Base-by-base conservation (phyloP, 148 eudicot genomes). In the Bassia scoparia region DNA sequence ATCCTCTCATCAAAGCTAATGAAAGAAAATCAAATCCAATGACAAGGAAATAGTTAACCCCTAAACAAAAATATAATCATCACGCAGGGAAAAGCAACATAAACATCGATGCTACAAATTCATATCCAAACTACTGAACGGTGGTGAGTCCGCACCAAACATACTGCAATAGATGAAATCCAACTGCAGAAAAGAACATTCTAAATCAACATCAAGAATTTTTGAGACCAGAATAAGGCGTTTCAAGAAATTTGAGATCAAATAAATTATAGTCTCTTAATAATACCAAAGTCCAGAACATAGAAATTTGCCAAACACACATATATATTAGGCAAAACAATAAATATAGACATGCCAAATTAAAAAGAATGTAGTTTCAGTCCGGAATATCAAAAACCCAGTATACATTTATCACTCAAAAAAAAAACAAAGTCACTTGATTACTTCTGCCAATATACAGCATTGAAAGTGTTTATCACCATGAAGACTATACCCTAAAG, bases 131-230 rank as follows among this genome's bases (percentile, higher is more conserved):
- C 91, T 80, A 90, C 92, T 63, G 94, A 87, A 52, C 99, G 90
- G 58, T 89, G 96, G 78, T 89, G 97, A 79, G 80, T 72, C 99
- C 99, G 99, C 97, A 83, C 99, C 96, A 95, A 31, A 95, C 94
- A 80, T 95, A 95, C 99, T 27, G 99, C 97, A 74, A n/a, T 95
- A 95, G 62, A 95, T 95, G 81, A 95, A 95, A 81, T 95, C 99
- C 99, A 95, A 81, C 99, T 95, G 85, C 81, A 56, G 73, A 54
- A 50, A 31, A 64, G 46, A 73, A 16, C n/a, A n/a, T 60, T 49
- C 58, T 76, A 5, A 76, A 74, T 41, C 46, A 41, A 62, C 74
- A 69, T 64, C 17, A 73, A 73, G 46, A 50, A 34, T 21, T 41
- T 34, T 73, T 46, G 33, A 50, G 33, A 71, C 21, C 33, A 23